phyloP scores from a whole-genome alignment of 139 green algal species.

The Tetratostichococcus sp. region DNA sequence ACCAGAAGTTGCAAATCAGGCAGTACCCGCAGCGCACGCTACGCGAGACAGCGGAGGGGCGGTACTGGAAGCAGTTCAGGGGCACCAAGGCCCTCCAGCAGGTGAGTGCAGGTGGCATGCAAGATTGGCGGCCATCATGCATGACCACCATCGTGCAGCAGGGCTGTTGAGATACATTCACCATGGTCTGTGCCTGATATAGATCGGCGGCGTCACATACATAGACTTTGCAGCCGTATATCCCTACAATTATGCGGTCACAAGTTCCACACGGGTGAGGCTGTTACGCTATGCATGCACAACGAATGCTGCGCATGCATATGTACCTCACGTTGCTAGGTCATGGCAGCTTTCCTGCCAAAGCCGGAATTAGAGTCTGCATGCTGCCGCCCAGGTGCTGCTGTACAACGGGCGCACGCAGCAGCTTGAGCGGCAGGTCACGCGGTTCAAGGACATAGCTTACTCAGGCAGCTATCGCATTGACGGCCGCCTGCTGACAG shows the following conservation, averaged over 20 bases:
- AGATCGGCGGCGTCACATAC: conserved; percentile 72
- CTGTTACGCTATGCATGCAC: no score
- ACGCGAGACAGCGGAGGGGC: conserved; percentile 78
- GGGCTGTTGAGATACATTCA: no score
- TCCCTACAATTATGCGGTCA: conserved; percentile 81
- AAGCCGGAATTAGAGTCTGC: no score
- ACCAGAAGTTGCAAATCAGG: conserved; percentile 62
- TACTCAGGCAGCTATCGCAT: conserved; percentile 74
- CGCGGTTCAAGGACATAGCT: conserved; percentile 84
- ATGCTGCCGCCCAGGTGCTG: background rate
- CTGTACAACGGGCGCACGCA: conserved; percentile 52
- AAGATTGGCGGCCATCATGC: no score
- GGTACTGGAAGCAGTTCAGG: conserved; percentile 76
- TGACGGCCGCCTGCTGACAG: conserved; percentile 81
- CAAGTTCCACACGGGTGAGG: conserved; percentile 70
- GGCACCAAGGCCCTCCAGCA: conserved; percentile 56
- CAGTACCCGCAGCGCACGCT: conserved; percentile 55
- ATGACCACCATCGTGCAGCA: no score
- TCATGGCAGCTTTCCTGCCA: background rate
- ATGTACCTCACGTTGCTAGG: no score
- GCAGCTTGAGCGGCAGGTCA: conserved; percentile 52
- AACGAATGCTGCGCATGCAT: no score
- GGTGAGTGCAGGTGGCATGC: conserved; percentile 42
- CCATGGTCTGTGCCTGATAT: no score
- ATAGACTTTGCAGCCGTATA: conserved; percentile 72